A percentile compares a stretch with the other conserved stretches of the same genome.
Evolutionary conservation across 1,284 basidiomycete species (phyloP).

Genomic region (Ceratobasidium sp.): DNA sequence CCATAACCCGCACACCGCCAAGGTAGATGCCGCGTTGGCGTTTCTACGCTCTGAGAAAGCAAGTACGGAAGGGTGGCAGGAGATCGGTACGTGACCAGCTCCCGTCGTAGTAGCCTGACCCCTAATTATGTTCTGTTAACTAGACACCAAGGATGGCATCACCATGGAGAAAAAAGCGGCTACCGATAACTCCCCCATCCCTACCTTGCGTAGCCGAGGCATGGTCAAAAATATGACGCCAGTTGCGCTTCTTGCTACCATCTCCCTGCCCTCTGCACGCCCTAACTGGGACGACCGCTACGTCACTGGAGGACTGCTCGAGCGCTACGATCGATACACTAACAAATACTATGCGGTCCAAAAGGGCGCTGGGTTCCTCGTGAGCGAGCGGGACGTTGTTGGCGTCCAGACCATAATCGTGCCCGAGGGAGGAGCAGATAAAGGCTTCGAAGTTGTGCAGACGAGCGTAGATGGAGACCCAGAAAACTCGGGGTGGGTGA

Average conservation of each 20-base stretch:
- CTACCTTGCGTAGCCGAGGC: slow-evolving; percentile 48
- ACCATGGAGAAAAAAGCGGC: slow-evolving; percentile 50
- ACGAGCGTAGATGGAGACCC: slow-evolving; percentile 49
- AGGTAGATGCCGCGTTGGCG: slow-evolving; percentile 46
- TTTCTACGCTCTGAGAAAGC: slow-evolving; percentile 47
- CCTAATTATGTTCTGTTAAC: not conserved
- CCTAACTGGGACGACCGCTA: slow-evolving; percentile 48
- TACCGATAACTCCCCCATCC: slow-evolving; percentile 49
- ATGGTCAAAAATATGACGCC: slow-evolving; percentile 45
- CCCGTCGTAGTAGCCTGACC: not conserved
- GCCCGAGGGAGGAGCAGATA: not conserved
- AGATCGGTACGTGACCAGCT: slow-evolving; percentile 44
- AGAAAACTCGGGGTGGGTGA: slow-evolving; percentile 46
- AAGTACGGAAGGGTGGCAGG: slow-evolving; percentile 49
- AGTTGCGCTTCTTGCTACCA: slow-evolving; percentile 45
- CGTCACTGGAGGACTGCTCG: slow-evolving; percentile 43
- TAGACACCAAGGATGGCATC: slow-evolving; percentile 49
- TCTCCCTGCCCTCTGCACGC: slow-evolving; percentile 45
- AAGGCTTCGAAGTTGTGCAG: slow-evolving; percentile 48
- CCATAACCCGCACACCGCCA: slow-evolving; percentile 31
- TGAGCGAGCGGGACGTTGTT: slow-evolving; percentile 49
- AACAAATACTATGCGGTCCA: slow-evolving; percentile 50
- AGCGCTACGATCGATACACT: slow-evolving; percentile 40
- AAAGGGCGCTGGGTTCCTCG: slow-evolving; percentile 48
- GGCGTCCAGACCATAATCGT: slow-evolving; percentile 45